Conservation (phyloP, 768 basidiomycete genomes). For the Psilocybe subaeruginosa region DNA sequence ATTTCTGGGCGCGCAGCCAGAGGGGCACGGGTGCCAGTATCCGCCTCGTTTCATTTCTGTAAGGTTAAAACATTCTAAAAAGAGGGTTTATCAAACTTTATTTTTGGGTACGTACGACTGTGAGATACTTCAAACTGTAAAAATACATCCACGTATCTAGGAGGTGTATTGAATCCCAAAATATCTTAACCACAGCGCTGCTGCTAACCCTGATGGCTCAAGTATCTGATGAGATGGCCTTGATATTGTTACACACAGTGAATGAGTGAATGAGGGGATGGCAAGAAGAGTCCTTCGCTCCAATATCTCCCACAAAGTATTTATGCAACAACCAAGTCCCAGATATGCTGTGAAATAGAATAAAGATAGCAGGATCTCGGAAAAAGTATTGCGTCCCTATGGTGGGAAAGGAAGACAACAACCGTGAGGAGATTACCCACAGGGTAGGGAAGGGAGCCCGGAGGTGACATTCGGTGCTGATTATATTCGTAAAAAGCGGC, state of each 20-base stretch:
- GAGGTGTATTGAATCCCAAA: not conserved
- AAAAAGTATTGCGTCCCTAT: not conserved
- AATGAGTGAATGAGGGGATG: not conserved
- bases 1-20: not conserved
- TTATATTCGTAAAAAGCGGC: slow-evolving; percentile 4
- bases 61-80: not conserved
- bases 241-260: slow-evolving; percentile 10
- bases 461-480: not conserved
- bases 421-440: slow-evolving; percentile 7
- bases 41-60: not conserved
- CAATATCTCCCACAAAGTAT: slow-evolving; percentile 7
- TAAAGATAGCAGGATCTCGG: slow-evolving; percentile 7
- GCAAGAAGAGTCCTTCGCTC: slow-evolving; percentile 3
- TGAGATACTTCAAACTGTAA: not conserved
- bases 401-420: slow-evolving; percentile 11
- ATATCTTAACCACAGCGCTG: not conserved
- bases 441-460: not conserved
- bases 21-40: not conserved
- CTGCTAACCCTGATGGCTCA: not conserved
- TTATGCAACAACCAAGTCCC: slow-evolving; percentile 13
- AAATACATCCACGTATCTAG: not conserved
- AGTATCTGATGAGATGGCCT: not conserved
- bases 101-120: not conserved
- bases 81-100: not conserved
- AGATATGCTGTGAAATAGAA: slow-evolving; percentile 11